Conservation (phyloP, 805 yeast genomes). For the Ogataea methanolica region DNA sequence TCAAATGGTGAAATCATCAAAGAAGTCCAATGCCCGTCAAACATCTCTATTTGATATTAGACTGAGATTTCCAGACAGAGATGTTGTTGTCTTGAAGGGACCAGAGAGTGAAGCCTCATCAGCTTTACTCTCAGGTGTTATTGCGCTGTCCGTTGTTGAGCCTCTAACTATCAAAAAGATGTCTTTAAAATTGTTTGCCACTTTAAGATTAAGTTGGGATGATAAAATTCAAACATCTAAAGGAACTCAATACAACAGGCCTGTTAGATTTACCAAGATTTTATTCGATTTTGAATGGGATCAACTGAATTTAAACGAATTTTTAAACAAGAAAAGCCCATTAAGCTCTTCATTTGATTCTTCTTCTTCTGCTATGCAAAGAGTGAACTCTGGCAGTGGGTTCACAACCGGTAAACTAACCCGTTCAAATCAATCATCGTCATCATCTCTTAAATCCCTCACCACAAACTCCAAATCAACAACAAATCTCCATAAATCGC, state of each 20-base stretch:
- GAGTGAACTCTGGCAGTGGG: constrained; percentile 11
- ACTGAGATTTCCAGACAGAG: constrained; percentile 63
- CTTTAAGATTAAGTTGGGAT: constrained; percentile 60
- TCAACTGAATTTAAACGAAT: constrained; percentile 48
- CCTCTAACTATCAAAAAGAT: constrained; percentile 66
- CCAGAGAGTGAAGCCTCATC: constrained; percentile 72
- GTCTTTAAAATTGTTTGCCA: constrained; percentile 60
- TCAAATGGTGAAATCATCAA: constrained; percentile 15
- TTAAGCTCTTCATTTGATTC: constrained; percentile 15
- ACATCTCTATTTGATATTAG: constrained; percentile 43
- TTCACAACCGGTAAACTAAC: constrained; percentile 29
- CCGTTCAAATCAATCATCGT: constrained; percentile 37
- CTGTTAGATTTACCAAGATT: constrained; percentile 51
- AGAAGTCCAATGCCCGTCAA: constrained; percentile 22
- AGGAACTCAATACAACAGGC: constrained; percentile 37
- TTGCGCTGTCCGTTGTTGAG: constrained; percentile 72
- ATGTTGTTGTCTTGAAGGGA: constrained; percentile 80
- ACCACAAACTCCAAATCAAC: constrained; percentile 18
- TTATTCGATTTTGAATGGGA: constrained; percentile 82
- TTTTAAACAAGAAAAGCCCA: constrained; percentile 19
- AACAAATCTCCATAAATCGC: constrained; percentile 9
- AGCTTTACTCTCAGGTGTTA: constrained; percentile 67
- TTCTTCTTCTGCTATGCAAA: constrained; percentile 7
- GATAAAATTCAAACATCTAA: constrained; percentile 46
- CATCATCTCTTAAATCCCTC: constrained; percentile 38